Base-by-base conservation (phyloP, 768 basidiomycete species). In the Russula dissimulans region DNA sequence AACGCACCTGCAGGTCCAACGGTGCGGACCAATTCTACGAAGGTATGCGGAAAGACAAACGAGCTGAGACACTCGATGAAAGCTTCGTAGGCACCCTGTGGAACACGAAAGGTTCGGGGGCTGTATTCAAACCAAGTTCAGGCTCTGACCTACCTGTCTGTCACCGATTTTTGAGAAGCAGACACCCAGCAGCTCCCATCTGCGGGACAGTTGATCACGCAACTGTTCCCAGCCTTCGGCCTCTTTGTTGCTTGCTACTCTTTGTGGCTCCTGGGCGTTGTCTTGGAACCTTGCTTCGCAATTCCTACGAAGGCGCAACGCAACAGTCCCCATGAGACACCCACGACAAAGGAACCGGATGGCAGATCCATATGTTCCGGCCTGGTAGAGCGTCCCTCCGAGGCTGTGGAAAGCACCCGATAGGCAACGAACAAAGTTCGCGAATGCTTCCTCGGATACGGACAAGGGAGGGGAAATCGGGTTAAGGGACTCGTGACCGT, bases 161-260 rank as follows among this genome's bases (percentile, higher is more conserved):
- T 95, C 87, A 0, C 86, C 87, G 31, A 84, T 83, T 70, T 89
- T 93, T 32, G 80, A 78, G 67, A 83, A 84, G 69, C 90, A 92
- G 4, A 87, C 82, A 0, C 81, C 92, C 29, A 95, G 74, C 34
- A 95, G 70, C 72, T 97, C 91, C 81, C 86, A 95, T 48, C 92
- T 75, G 22, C 85, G 78, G 63, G 79, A 81, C 31, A 93, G 65
- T 61, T 87, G 84, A 36, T 84, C 82, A 59, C 82, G 79, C 1
- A 90, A 74, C 63, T 81, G 79, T 46, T 57, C 73, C 84, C 86
- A 88, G 0, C 69, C 69, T 34, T 75, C 81, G 62, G 69, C 64
- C 31, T 60, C 56, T 67, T 71, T 61, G 59, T 56, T 34, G 1
- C 55, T 57, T 32, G 56, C n/a, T 31, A 43, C 48, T 10, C 38